Percentiles rank a stretch among this genome's conserved stretches.
These are phyloP conservation scores for Ophiocordyceps sinensis DNA, from an alignment of 2,329 filamentous ascomycete species.

Conservation along the genomic window DNA sequence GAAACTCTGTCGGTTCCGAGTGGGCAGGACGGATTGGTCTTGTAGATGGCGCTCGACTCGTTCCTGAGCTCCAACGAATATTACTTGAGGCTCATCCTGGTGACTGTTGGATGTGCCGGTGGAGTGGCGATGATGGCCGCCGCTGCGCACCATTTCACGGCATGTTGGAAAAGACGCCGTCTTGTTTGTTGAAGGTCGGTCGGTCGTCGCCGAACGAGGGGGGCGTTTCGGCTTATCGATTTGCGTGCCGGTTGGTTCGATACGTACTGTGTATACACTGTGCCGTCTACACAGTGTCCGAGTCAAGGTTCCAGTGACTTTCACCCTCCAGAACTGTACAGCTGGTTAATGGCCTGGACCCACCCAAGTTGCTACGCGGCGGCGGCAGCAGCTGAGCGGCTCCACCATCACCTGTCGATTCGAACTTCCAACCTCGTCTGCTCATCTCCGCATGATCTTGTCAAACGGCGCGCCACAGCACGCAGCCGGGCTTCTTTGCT, in stretches of 20 bases:
- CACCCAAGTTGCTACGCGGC: not conserved
- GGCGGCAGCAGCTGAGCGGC: constrained; percentile 1
- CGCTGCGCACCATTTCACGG: not conserved
- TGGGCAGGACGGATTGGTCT: no score
- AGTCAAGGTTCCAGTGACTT: no score
- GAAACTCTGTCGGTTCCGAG: no score
- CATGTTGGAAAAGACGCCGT: not conserved
- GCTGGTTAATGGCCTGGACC: not conserved
- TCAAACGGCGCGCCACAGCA: constrained; percentile 1
- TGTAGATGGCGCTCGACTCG: no score
- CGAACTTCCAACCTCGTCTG: constrained; percentile 4
- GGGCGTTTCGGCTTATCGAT: not conserved
- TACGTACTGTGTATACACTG: no score
- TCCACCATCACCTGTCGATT: constrained; percentile 2
- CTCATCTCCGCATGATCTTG: constrained; percentile 1
- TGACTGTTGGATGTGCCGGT: not conserved
- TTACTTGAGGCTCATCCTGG: not conserved
- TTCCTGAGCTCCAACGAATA: not conserved
- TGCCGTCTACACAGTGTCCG: no score
- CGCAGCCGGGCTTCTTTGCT: constrained; percentile 9
- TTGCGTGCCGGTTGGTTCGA: no score
- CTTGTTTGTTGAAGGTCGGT: no score
- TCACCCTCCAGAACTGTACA: no score
- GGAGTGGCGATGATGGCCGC: not conserved
- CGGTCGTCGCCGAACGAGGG: not conserved